Percentiles rank a stretch among this genome's conserved stretches.
Evolutionary conservation across 1,284 basidiomycete species (phyloP).

Genomic region (Ustilago loliicola): DNA sequence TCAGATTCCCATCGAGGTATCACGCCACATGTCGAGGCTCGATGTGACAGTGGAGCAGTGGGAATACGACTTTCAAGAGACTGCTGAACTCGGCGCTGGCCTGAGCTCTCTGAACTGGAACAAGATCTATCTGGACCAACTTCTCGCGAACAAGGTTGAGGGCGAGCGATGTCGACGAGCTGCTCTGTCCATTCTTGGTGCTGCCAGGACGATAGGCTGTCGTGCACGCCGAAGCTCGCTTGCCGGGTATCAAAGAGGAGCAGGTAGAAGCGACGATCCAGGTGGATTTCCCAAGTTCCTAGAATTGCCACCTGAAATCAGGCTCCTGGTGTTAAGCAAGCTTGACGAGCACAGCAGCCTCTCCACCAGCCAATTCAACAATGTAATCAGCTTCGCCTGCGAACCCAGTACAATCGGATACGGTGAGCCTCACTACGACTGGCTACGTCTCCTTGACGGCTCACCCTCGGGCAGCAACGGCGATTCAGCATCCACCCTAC

Average conservation of each 20-base stretch:
- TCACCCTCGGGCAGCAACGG: background rate
- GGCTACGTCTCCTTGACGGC: conserved; percentile 2
- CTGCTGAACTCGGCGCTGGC: conserved; percentile 17
- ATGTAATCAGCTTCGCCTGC: conserved; percentile 45
- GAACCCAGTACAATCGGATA: conserved; percentile 46
- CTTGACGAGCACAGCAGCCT: conserved; percentile 18
- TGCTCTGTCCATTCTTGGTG: conserved; percentile 15
- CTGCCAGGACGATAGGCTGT: conserved; percentile 33
- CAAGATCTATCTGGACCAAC: background rate
- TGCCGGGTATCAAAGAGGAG: background rate
- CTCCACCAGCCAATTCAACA: conserved; percentile 27
- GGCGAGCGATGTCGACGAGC: conserved; percentile 3
- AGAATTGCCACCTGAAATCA: conserved; percentile 38
- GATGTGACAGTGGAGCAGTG: conserved; percentile 25
- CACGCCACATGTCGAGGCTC: conserved; percentile 12
- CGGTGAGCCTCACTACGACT: conserved; percentile 21
- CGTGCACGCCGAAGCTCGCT: background rate
- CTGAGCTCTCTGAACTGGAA: conserved; percentile 3
- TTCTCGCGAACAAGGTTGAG: background rate
- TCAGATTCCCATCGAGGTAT: conserved; percentile 21
- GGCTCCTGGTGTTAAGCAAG: conserved; percentile 30
- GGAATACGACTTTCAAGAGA: conserved; percentile 35
- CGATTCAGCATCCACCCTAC: conserved; percentile 9
- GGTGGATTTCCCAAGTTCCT: conserved; percentile 23
- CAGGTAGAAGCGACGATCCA: background rate